Conservation (phyloP, 164 flowering plant species). For the Taxillus chinensis region DNA sequence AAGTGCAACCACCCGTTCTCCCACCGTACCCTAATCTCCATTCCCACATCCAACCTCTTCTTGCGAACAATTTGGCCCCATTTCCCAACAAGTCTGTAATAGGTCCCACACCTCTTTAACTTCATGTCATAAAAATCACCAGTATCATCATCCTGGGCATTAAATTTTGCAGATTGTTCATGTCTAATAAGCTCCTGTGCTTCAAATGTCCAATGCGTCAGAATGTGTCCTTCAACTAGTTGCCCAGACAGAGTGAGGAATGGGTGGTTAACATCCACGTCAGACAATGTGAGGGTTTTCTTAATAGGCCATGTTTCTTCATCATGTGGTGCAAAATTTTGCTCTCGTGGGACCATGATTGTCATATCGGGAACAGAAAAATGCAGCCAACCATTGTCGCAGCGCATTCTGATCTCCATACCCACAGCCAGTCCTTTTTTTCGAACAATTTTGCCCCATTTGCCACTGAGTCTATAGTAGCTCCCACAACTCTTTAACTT, state of each 20-base stretch:
- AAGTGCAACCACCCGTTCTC: constrained; percentile 1
- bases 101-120: constrained; percentile 2
- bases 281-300: not conserved
- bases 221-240: constrained; percentile 1
- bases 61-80: constrained; percentile 3
- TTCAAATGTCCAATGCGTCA: not conserved
- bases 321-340: not conserved
- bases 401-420: not conserved
- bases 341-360: not conserved
- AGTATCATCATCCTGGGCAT: constrained; percentile 2
- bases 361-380: not conserved
- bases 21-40: not conserved
- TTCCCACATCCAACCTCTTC: constrained; percentile 1
- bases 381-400: constrained; percentile 1
- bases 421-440: not conserved
- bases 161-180: not conserved
- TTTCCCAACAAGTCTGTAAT: constrained; percentile 2
- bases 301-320: not conserved
- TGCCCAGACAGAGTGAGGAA: constrained; percentile 1
- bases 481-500: constrained; percentile 1
- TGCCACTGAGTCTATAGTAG: constrained; percentile 2
- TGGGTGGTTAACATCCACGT: constrained; percentile 1
- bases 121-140: constrained; percentile 1
- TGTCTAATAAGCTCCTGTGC: not conserved
- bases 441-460: constrained; percentile 2